Base-by-base conservation (phyloP, 2,329 filamentous ascomycete species). In the Sporothrix pallida region DNA sequence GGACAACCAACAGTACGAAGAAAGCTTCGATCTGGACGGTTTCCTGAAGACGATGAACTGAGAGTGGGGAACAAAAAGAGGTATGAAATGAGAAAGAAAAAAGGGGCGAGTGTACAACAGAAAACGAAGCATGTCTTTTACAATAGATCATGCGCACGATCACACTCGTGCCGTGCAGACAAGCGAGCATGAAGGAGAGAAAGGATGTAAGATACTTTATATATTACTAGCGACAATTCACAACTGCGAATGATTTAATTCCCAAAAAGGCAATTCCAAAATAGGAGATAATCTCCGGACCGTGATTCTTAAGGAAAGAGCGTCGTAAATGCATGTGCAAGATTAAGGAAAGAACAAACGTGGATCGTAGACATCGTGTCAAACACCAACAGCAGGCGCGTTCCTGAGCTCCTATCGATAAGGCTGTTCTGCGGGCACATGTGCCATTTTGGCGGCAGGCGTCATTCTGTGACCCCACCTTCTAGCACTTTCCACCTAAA, bases 1-100 rank as follows among this genome's bases (percentile, higher is more conserved):
- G 95, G 96, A 99, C 81, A 95, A 98, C 81, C 91, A 91, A 81
- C 95, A 98, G 85, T 99, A 99, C 82, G 94, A 98, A 83, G 96
- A 99, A 84, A 97, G 97, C 82, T 98, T 98, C 81, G 94, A 98
- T 81, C 84, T 99, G 77, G 94, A 97, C 79, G 95, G 93, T 3
- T 99, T 98, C 84, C 87, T 99, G 84, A 95, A 94, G 82, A 97
- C 90, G 78, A 98, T 99, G 93, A 93, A 94, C 74, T 87, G 79
- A 80, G n/a, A 5, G 13, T n/a, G 58, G 20, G 5, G 37, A 56
- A 37, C 2, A 56, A 60, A 15, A 15, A 9, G 48, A 37, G 31
- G 31, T 3, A 37, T 37, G 31, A 37, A 46, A 37, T 15, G 1
- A 42, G 17, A n/a, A 20, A 15, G 15, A 17, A 58, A 15, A 37